Evolutionary conservation across 2,329 filamentous ascomycete genomes (phyloP), one percentile per base, ranked within the genome.

Genomic region (Zymoseptoria tritici): DNA sequence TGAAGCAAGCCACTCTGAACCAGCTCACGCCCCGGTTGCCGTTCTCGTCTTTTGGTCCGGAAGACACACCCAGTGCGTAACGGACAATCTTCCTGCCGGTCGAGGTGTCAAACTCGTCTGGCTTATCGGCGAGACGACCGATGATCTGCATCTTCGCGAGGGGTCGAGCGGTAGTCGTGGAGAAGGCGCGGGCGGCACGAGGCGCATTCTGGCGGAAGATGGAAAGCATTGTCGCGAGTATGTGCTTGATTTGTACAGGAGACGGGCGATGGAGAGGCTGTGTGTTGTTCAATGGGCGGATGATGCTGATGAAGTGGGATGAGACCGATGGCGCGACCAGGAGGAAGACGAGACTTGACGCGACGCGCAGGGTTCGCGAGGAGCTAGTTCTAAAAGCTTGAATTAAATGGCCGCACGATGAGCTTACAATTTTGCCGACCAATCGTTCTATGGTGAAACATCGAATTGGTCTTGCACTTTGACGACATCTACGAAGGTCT

Each of bases 131-230:
- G 56, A 99, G 85, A 75, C 91, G 88, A 72, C 94, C 94, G 68
- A 97, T 83, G 75, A 99, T 80, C 70, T 86, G 88, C 80, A 99
- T 88, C 76, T 87, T 88, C 67, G 94, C 90, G 66, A 94, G 71
- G 64, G 81, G 77, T 63, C 84, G 82, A 66, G 78, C 78, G 51
- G 79, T 69, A 52, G 88, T 86, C 68, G 86, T 85, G 79, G 85
- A 90, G 83, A 97, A 96, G 71, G 86, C 77, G 76, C 91, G 90
- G 68, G 81, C 73, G 36, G 77, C 67, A 67, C 71, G 74, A 77
- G 73, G 79, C 77, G 72, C 76, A 76, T 72, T 77, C 74, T 69
- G 67, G 76, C 77, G 77, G 52, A 53, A 53, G 76, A 76, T 67
- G 76, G 79, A 75, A 75, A 80, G 78, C 79, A 82, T 71, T 36